Conservation (phyloP, 441 rosid genomes). For the Jatropha multifida region DNA sequence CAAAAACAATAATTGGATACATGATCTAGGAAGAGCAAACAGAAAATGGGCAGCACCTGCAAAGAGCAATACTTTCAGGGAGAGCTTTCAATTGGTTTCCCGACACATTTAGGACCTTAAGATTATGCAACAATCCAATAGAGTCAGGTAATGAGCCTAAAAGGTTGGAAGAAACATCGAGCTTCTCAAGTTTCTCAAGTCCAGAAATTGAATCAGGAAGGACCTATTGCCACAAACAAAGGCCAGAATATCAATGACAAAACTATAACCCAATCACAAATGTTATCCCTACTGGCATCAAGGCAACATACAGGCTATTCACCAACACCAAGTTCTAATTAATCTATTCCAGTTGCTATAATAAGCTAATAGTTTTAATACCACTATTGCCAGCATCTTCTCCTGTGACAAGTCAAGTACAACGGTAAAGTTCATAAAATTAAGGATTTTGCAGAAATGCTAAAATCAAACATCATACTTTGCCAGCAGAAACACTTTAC, state of each 20-base stretch:
- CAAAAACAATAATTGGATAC: neutral
- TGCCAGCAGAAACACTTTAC: neutral
- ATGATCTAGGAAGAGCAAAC: slow-evolving; percentile 9
- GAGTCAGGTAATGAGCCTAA: slow-evolving; percentile 71
- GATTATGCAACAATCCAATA: slow-evolving; percentile 55
- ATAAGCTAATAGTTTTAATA: neutral
- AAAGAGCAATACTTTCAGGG: slow-evolving; percentile 67
- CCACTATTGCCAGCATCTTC: neutral
- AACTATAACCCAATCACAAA: neutral
- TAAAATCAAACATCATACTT: neutral
- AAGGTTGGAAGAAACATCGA: slow-evolving; percentile 68
- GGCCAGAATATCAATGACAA: slow-evolving; percentile 4
- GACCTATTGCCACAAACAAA: slow-evolving; percentile 39
- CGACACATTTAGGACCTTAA: slow-evolving; percentile 66
- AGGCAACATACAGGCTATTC: neutral
- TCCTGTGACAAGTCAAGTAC: too few species aligned
- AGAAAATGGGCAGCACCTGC: slow-evolving; percentile 48
- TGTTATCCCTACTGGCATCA: neutral
- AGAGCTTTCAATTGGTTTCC: slow-evolving; percentile 64
- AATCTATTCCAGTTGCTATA: neutral
- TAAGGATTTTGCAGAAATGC: neutral
- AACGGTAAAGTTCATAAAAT: neutral
- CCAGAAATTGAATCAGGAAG: slow-evolving; percentile 81
- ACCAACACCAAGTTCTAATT: neutral
- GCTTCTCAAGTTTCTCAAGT: slow-evolving; percentile 60